Evolutionary conservation across 768 basidiomycete species (phyloP), one percentile per base, ranked within the genome.

Genomic region (Coprinopsis cinerea): DNA sequence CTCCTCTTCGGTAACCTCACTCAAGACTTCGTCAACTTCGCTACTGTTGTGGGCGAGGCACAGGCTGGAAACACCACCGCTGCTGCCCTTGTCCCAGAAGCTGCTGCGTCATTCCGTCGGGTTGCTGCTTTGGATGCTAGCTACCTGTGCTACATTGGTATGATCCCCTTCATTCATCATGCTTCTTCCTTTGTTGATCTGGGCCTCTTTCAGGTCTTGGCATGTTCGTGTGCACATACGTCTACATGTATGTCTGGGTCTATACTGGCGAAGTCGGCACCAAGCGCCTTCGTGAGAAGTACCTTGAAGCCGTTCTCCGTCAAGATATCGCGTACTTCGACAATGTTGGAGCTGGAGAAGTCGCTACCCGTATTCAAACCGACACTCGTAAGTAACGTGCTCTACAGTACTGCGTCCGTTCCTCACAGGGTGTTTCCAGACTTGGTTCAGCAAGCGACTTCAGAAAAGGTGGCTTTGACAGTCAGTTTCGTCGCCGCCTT

Each of bases 311-410:
- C 2, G 65, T 89, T 4, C 70, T 93, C 2, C 78, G 87, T 26
- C 91, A 92, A 60, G 81, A 86, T 51, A 80, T 91, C 51, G 79
- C 82, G 23, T 92, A 77, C 68, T 92, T 92, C 60, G 91, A 93
- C 62, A 76, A 80, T 13, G 74, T 92, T 36, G 89, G 91, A 11
- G 82, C 90, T 2, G 91, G 91, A 48, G 91, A 92, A 59, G 81
- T 53, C 39, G 82, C 90, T 0, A 91, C 89, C 4, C 78, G 89
- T 37, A 92, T 92, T 49, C 82, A 85, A 61, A 84, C 84, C 0
- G 82, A 85, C 61, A 84, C 82, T 15, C 85, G 82, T 82, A 57
- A 56, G 77, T 66, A 6, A 28, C 30, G 9, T 22, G 9, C 10
- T 14, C 24, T 17, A 15, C 34, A 11, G 9, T 10, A 17, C 23